A percentile compares a stretch with the other conserved stretches of the same genome.
phyloP scores from a whole-genome alignment of 108 stramenopile genomes.

The Aurantiochytrium sp. region DNA sequence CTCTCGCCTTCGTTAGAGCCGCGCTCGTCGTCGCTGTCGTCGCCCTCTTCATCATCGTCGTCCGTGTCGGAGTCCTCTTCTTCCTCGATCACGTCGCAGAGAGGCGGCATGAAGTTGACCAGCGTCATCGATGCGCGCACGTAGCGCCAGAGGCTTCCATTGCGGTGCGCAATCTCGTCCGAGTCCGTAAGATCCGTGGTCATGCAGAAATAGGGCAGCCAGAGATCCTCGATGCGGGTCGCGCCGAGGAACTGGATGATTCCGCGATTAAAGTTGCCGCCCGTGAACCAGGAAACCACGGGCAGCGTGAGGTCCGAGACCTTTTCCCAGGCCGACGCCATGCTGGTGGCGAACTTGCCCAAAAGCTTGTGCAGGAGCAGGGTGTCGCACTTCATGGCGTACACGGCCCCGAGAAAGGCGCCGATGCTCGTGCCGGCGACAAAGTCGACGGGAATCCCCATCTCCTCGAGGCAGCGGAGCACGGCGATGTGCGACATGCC shows the following conservation, averaged over 20 bases:
- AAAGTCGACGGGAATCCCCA: slow-evolving; percentile 38
- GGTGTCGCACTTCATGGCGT: neutral
- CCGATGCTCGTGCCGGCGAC: slow-evolving; percentile 43
- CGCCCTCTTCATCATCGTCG: neutral
- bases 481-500: slow-evolving; percentile 45
- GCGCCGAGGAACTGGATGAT: neutral
- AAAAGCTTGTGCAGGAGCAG: neutral
- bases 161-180: neutral
- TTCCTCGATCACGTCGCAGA: slow-evolving; percentile 16
- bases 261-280: slow-evolving; percentile 31
- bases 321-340: neutral
- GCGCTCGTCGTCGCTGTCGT: neutral
- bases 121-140: slow-evolving; percentile 46
- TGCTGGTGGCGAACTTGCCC: neutral
- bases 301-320: slow-evolving; percentile 38
- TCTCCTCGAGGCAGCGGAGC: slow-evolving; percentile 35
- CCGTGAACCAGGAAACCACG: slow-evolving; percentile 29
- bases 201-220: slow-evolving; percentile 48
- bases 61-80: neutral
- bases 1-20: no score
- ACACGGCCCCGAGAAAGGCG: slow-evolving; percentile 41
- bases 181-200: slow-evolving; percentile 37
- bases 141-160: slow-evolving; percentile 38
- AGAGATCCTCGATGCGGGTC: slow-evolving; percentile 42
- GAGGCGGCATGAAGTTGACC: slow-evolving; percentile 44